Conservation (phyloP, 495 filamentous ascomycete genomes). For the Penicillium goetzii region DNA sequence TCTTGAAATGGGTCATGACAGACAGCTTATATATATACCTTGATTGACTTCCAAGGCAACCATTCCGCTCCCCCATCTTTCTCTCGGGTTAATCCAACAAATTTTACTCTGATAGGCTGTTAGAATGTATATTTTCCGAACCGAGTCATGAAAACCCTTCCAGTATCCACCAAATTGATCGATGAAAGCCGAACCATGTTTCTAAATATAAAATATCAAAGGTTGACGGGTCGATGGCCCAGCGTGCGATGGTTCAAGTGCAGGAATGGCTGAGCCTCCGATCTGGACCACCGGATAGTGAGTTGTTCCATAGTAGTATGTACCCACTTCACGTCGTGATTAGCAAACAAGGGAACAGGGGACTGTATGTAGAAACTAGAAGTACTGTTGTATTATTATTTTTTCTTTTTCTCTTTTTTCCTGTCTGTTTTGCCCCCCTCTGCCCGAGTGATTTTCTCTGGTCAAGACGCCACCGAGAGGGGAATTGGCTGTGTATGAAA, state of each 20-base stretch:
- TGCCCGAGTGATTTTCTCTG: constrained; percentile 1
- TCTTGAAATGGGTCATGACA: not conserved
- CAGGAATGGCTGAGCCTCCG: constrained; percentile 4
- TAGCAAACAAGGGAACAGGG: not conserved
- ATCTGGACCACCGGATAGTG: not conserved
- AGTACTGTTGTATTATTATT: too few relatives aligned
- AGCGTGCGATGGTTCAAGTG: constrained; percentile 6
- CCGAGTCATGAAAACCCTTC: not conserved
- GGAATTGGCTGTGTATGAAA: not conserved
- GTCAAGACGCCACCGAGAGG: constrained; percentile 5
- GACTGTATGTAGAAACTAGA: not conserved
- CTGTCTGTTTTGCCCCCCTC: constrained; percentile 5
- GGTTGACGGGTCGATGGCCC: constrained; percentile 5
- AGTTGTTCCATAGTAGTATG: not conserved
- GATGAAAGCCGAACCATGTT: not conserved
- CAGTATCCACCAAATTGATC: not conserved
- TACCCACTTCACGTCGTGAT: not conserved
- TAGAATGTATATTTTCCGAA: not conserved
- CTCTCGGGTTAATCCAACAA: too few relatives aligned
- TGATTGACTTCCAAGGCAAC: too few relatives aligned
- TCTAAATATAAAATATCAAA: constrained; percentile 16
- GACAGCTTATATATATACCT: not conserved
- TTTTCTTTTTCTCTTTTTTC: not conserved
- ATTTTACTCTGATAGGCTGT: not conserved
- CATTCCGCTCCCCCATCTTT: too few relatives aligned